Percentiles rank a stretch among this genome's conserved stretches.
Evolutionary conservation across 495 filamentous ascomycete genomes (phyloP).

Genomic region (Cetradonia linearis): DNA sequence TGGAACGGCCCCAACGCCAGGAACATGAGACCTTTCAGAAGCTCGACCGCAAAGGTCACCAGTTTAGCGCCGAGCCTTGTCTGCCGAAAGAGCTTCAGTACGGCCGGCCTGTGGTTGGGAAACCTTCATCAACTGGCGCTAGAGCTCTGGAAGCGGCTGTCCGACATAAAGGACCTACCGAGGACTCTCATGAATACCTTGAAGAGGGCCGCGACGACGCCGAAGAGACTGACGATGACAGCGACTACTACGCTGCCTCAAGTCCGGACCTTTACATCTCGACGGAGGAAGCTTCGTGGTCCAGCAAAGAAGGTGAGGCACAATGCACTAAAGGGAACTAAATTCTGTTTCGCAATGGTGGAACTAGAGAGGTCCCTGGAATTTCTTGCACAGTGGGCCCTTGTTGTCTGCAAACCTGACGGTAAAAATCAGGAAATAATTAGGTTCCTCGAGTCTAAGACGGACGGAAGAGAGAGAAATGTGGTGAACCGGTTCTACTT

Average conservation of each 20-base stretch:
- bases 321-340: not conserved
- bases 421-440: too few relatives aligned
- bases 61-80: not conserved
- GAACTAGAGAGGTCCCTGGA: too few relatives aligned
- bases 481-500: too few relatives aligned
- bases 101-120: not conserved
- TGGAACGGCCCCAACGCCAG: not conserved
- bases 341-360: too few relatives aligned
- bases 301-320: not conserved
- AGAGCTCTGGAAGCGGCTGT: not conserved
- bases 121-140: not conserved
- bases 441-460: too few relatives aligned
- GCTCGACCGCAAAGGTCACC: not conserved
- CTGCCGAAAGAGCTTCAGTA: not conserved
- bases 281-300: not conserved
- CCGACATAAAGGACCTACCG: not conserved
- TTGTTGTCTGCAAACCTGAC: too few relatives aligned
- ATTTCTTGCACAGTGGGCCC: too few relatives aligned
- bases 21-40: not conserved
- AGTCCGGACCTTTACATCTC: not conserved
- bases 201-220: not conserved
- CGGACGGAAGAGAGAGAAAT: too few relatives aligned
- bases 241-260: not conserved
- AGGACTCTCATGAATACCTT: not conserved
- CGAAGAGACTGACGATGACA: not conserved